Percentiles rank a stretch among this genome's conserved stretches.
Evolutionary conservation across 148 eudicot genomes (phyloP).

Genomic region (Beta vulgaris): DNA sequence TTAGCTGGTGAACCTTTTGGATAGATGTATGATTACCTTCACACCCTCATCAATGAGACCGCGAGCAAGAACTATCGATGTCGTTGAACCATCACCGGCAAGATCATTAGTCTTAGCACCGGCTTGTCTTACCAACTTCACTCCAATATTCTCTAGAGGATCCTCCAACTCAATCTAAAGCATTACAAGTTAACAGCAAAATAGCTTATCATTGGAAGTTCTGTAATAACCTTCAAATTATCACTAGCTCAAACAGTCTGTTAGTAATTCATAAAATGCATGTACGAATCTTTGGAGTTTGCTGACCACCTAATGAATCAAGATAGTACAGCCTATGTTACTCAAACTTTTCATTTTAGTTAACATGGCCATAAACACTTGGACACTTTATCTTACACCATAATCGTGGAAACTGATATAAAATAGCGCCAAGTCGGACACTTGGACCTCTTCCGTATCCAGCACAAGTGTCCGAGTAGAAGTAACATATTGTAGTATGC

Average conservation of each 20-base stretch:
- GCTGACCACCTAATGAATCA: too few relatives aligned
- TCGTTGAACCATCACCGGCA: slow-evolving; percentile 94
- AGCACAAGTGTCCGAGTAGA: too few relatives aligned
- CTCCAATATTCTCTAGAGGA: slow-evolving; percentile 84
- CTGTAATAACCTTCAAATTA: background rate
- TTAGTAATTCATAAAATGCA: background rate
- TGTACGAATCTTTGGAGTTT: background rate
- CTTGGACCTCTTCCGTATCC: too few relatives aligned
- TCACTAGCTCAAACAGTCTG: background rate
- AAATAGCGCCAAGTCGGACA: too few relatives aligned
- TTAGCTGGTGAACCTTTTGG: background rate
- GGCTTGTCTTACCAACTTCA: slow-evolving; percentile 86
- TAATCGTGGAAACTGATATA: too few relatives aligned
- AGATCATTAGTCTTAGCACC: slow-evolving; percentile 94
- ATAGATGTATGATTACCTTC: slow-evolving; percentile 49
- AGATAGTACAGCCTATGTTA: too few relatives aligned
- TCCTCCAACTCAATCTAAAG: slow-evolving; percentile 83
- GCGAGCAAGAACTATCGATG: slow-evolving; percentile 83
- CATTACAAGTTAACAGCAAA: slow-evolving; percentile 1
- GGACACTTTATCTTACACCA: too few relatives aligned
- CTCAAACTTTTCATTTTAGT: too few relatives aligned
- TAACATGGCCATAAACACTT: too few relatives aligned
- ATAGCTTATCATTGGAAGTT: background rate
- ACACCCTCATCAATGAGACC: slow-evolving; percentile 83
- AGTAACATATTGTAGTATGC: too few relatives aligned